Evolutionary conservation across 2,329 filamentous ascomycete species (phyloP).

Genomic region (Periconia sp.): DNA sequence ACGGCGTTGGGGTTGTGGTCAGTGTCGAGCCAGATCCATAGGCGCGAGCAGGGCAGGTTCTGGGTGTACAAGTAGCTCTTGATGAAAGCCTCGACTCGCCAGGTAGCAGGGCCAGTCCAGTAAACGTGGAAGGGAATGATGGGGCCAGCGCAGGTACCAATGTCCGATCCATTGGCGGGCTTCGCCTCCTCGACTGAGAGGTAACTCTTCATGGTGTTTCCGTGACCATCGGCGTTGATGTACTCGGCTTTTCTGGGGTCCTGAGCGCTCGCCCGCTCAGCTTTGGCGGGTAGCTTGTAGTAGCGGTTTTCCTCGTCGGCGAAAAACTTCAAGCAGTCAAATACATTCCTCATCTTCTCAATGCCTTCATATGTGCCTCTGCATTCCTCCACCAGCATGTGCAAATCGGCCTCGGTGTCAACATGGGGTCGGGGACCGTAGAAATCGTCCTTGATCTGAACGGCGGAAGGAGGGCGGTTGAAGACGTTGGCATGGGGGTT

Average conservation of each 20-base stretch:
- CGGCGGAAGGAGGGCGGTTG: slow-evolving; percentile 55
- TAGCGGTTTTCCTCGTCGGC: slow-evolving; percentile 53
- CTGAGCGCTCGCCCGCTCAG: slow-evolving; percentile 45
- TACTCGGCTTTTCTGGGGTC: slow-evolving; percentile 48
- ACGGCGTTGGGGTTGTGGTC: slow-evolving; percentile 55
- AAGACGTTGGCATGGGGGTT: slow-evolving; percentile 57
- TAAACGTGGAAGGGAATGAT: slow-evolving; percentile 59
- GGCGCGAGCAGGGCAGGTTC: slow-evolving; percentile 56
- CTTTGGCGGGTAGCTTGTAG: slow-evolving; percentile 49
- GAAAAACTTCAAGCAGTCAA: slow-evolving; percentile 56
- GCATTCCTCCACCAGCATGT: slow-evolving; percentile 56
- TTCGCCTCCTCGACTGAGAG: slow-evolving; percentile 39
- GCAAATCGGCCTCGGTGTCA: slow-evolving; percentile 56
- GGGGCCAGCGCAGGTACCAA: slow-evolving; percentile 57
- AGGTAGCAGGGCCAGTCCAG: slow-evolving; percentile 60
- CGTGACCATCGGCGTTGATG: slow-evolving; percentile 45
- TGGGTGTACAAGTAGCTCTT: slow-evolving; percentile 61
- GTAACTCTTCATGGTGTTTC: slow-evolving; percentile 43
- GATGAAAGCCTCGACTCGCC: slow-evolving; percentile 59
- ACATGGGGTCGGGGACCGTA: slow-evolving; percentile 54
- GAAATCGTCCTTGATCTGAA: slow-evolving; percentile 55
- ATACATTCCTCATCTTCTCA: slow-evolving; percentile 58
- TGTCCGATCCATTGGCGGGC: slow-evolving; percentile 41
- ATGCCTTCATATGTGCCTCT: slow-evolving; percentile 55
- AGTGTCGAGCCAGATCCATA: slow-evolving; percentile 58